Base-by-base conservation (phyloP, 345 rosid genomes). In the Zanthoxylum bungeanum region DNA sequence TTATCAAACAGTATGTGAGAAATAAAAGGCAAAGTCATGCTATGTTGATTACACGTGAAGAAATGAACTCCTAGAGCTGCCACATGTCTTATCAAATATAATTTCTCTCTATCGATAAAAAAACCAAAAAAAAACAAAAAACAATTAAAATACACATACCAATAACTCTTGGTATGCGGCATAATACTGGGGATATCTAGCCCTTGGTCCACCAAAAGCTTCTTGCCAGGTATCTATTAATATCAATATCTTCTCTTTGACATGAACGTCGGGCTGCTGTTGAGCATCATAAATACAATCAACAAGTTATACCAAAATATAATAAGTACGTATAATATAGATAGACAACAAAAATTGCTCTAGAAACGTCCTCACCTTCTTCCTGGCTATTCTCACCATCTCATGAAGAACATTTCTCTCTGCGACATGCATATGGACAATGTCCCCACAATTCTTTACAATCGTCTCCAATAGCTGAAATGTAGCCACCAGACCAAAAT, bases 351-450 rank as follows among this genome's bases (percentile, higher is more conserved):
- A 50, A 73, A 50, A 64, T 10, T 34, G 62, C 47, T 53, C n/a
- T 30, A 71, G 44, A 79, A 76, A 66, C 64, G 68, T 27, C 39
- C 76, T 75, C 81, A 93, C 99, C 94, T 88, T 93, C 83, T 96
- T 96, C 90, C 85, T 91, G 21, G 81, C 93, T 75, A 96, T 88
- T 80, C 70, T 89, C 73, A 96, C 97, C 99, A 96, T 92, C 78
- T 96, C 98, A 78, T 89, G 97, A 50, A 93, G 93, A 81, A 96
- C 73, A 82, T 88, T 97, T 78, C 81, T 96, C 85, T 96, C 98
- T 52, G 98, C 99, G n/a, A 93, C 98, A 78, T 93, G 96, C 99
- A 96, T 93, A 81, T 93, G 98, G 55, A 96, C 98, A 81, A 96
- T 86, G 80, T 96, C 98, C 76, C 98, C 97, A 75, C 99, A 96